A percentile compares a stretch with the other conserved stretches of the same genome.
Conservation (phyloP, 176 grass and related monocot species). For the Bothriochloa decipiens region DNA sequence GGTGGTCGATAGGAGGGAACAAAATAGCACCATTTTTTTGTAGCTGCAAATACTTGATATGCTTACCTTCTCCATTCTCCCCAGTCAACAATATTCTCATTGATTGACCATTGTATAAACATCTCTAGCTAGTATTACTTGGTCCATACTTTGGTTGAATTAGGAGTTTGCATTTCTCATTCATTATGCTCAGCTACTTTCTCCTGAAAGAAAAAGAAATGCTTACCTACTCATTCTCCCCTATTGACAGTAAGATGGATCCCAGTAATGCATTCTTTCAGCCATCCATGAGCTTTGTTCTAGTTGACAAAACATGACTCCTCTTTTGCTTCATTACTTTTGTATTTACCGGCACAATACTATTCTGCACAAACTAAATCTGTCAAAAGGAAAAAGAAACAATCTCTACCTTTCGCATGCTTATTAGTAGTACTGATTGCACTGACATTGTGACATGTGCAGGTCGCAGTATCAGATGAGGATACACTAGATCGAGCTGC, state of each 20-base stretch:
- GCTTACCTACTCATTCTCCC: background rate
- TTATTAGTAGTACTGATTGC: background rate
- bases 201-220: background rate
- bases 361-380: background rate
- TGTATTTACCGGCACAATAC: background rate
- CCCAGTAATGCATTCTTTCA: background rate
- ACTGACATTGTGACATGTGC: background rate
- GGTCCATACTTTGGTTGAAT: background rate
- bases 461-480: slow-evolving; percentile 67
- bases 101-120: too few species aligned
- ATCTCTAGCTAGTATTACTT: too few species aligned
- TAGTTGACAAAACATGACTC: background rate
- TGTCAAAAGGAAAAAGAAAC: background rate
- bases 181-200: background rate
- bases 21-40: too few species aligned
- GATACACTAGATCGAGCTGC: slow-evolving; percentile 51
- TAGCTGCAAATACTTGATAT: too few species aligned
- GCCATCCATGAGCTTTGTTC: background rate
- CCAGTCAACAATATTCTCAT: too few species aligned
- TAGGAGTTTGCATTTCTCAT: background rate
- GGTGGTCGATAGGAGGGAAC: too few species aligned
- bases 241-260: background rate
- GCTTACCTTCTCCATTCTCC: too few species aligned
- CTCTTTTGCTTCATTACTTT: background rate
- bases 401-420: background rate